Percentiles rank a stretch among this genome's conserved stretches.
Conservation (phyloP, 805 yeast genomes). For the Barnettozyma californica region DNA sequence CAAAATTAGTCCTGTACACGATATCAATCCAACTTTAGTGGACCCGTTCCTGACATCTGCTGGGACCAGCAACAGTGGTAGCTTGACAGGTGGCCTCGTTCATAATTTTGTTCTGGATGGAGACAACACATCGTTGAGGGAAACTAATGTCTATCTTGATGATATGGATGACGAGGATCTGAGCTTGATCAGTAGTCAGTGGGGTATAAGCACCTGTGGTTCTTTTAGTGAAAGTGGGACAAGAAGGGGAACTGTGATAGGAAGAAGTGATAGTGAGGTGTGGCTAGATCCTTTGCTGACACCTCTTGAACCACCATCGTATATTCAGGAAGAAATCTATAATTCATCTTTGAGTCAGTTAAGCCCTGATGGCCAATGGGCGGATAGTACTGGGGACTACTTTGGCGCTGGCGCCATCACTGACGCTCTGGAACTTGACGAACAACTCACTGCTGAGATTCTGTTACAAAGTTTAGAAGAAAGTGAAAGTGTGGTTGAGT, state of each 20-base stretch:
- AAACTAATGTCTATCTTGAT: background rate
- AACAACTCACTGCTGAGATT: conserved; percentile 2
- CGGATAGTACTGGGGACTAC: background rate
- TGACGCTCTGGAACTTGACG: background rate
- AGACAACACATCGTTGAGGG: background rate
- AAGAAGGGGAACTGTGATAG: background rate
- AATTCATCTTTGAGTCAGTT: background rate
- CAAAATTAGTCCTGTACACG: background rate
- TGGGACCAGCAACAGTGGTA: background rate
- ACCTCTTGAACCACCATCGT: conserved; percentile 2
- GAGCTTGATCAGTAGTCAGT: background rate
- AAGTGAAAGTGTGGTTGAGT: background rate
- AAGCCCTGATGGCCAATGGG: background rate
- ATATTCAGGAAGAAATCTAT: background rate
- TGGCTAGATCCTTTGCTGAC: conserved; percentile 8
- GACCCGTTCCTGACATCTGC: background rate
- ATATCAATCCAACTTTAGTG: background rate
- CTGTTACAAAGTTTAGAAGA: background rate
- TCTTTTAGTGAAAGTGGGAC: background rate
- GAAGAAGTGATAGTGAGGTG: background rate
- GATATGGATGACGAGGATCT: background rate
- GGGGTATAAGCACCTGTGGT: background rate
- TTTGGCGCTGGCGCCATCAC: background rate
- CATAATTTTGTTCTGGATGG: background rate
- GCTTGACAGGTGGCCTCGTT: background rate